Percentiles rank a stretch among this genome's conserved stretches.
Evolutionary conservation across 495 filamentous ascomycete species (phyloP).

Genomic region (Staphylotrichum tortipilum): DNA sequence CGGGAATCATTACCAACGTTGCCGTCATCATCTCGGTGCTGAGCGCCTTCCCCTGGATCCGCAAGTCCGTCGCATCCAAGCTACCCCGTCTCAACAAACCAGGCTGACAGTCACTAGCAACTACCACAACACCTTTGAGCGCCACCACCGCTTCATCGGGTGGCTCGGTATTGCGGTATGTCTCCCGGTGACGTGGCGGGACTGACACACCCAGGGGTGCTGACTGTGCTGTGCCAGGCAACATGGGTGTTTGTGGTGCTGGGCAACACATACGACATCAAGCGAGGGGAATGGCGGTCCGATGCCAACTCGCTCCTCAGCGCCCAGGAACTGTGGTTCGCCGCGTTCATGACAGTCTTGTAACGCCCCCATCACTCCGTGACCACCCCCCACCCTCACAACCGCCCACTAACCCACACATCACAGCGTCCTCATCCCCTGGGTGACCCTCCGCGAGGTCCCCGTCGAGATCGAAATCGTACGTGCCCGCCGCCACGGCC

Average conservation of each 20-base stretch:
- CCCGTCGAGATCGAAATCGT: slow-evolving; percentile 38
- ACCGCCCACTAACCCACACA: slow-evolving; percentile 6
- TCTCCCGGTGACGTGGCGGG: too few species aligned
- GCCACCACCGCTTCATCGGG: slow-evolving; percentile 38
- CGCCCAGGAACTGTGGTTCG: slow-evolving; percentile 39
- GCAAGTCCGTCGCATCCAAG: slow-evolving; percentile 28
- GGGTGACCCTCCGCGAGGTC: slow-evolving; percentile 37
- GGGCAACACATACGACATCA: slow-evolving; percentile 34
- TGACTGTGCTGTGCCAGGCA: slow-evolving; percentile 12
- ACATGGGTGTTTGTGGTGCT: slow-evolving; percentile 37
- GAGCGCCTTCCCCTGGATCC: slow-evolving; percentile 39
- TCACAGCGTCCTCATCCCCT: slow-evolving; percentile 33
- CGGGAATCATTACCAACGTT: slow-evolving; percentile 35
- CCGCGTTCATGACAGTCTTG: slow-evolving; percentile 39
- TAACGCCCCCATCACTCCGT: slow-evolving; percentile 13
- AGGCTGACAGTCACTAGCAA: slow-evolving; percentile 13
- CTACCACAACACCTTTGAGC: slow-evolving; percentile 35
- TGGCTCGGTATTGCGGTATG: slow-evolving; percentile 37
- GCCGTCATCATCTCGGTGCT: slow-evolving; percentile 35
- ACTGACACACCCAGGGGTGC: too few species aligned
- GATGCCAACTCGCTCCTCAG: slow-evolving; percentile 31
- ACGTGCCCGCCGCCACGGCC: slow-evolving; percentile 2
- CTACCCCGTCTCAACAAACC: background rate
- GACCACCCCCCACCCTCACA: background rate
- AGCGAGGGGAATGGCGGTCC: slow-evolving; percentile 25